A percentile compares a stretch with the other conserved stretches of the same genome.
phyloP scores from a whole-genome alignment of 1,284 basidiomycete genomes.

The Pseudozyma sp. region DNA sequence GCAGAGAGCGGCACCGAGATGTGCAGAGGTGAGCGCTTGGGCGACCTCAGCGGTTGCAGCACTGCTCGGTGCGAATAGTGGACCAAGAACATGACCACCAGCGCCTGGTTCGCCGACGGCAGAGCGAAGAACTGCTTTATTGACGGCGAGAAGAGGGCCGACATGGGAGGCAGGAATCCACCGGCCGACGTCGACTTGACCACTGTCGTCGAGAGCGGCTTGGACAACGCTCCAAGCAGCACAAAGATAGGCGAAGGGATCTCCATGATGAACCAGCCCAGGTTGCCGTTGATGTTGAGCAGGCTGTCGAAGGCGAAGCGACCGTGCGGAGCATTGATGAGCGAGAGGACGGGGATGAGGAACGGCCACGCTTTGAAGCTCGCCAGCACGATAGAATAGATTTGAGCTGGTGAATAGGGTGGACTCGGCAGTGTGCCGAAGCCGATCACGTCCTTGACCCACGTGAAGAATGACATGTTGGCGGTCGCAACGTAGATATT shows the following conservation, averaged over 20 bases:
- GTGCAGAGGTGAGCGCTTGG: constrained; percentile 82
- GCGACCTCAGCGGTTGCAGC: constrained; percentile 83
- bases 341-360: constrained; percentile 70
- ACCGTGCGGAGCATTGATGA: constrained; percentile 80
- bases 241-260: constrained; percentile 79
- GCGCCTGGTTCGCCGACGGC: constrained; percentile 73
- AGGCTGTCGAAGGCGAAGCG: constrained; percentile 72
- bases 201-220: constrained; percentile 70
- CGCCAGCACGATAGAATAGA: constrained; percentile 58
- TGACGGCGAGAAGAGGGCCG: constrained; percentile 59
- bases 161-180: constrained; percentile 21
- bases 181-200: constrained; percentile 18
- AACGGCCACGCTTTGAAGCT: constrained; percentile 70
- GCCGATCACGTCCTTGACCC: constrained; percentile 45
- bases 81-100: constrained; percentile 76
- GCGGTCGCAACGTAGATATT: background rate
- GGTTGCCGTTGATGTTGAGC: constrained; percentile 68
- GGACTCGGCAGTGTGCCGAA: constrained; percentile 34
- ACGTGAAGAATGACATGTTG: constrained; percentile 32
- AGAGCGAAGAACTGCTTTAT: constrained; percentile 64
- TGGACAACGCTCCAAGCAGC: constrained; percentile 53
- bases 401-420: constrained; percentile 48
- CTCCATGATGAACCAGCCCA: constrained; percentile 87
- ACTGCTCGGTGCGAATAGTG: constrained; percentile 89
- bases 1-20: constrained; percentile 76